Conservation (phyloP, 108 stramenopile species). For the Cyclostephanos tholiformis region DNA sequence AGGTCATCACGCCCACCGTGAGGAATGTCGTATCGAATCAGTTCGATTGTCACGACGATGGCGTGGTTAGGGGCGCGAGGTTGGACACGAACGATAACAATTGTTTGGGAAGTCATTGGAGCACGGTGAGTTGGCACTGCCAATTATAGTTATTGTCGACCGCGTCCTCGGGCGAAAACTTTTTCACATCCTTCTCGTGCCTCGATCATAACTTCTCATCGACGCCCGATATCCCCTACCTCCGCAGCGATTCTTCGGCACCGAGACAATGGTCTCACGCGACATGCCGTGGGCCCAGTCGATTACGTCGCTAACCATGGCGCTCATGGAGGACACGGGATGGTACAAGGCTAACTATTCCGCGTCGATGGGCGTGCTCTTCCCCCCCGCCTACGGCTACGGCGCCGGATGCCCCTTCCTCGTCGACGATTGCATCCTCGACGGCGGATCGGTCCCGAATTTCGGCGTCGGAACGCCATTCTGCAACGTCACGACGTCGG, state of each 20-base stretch:
- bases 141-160: no score
- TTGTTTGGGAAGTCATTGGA: constrained; percentile 39
- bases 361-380: constrained; percentile 13
- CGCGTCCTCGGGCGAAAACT: no score
- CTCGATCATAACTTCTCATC: no score
- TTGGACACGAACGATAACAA: constrained; percentile 31
- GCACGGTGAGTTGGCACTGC: constrained; percentile 25
- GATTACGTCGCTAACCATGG: constrained; percentile 60
- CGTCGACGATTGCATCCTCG: constrained; percentile 24
- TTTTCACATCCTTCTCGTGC: no score
- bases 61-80: constrained; percentile 13
- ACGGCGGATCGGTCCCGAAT: constrained; percentile 13
- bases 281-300: constrained; percentile 35
- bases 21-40: constrained; percentile 31
- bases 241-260: constrained; percentile 13
- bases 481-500: constrained; percentile 22
- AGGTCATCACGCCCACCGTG: constrained; percentile 40
- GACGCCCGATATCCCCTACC: no score
- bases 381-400: constrained; percentile 24
- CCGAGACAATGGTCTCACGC: constrained; percentile 25
- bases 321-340: constrained; percentile 75
- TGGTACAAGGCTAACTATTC: constrained; percentile 40
- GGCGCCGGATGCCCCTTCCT: constrained; percentile 35
- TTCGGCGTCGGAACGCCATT: constrained; percentile 11
- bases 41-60: constrained; percentile 24